Conservation (phyloP, 345 rosid species). For the Hirschfeldia incana region DNA sequence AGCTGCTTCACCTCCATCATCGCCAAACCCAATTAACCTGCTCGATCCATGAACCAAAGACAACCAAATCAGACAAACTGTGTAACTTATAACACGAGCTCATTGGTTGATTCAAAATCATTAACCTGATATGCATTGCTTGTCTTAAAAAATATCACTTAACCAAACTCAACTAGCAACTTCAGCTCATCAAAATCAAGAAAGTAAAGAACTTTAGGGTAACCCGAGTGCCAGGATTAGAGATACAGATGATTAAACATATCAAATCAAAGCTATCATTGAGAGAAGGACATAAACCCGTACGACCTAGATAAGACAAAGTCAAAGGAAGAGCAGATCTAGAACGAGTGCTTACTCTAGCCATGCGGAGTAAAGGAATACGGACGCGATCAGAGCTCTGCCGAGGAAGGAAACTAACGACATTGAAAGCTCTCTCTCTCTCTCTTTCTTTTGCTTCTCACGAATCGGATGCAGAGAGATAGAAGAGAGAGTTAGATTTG, state of each 20-base stretch:
- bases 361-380: conserved; percentile 6
- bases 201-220: neutral
- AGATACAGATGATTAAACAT: neutral
- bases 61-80: neutral
- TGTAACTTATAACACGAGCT: neutral
- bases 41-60: too few relatives aligned
- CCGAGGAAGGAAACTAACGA: conserved; percentile 36
- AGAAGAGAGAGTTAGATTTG: conserved; percentile 27
- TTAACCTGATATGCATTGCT: neutral
- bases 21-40: conserved; percentile 66
- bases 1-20: conserved; percentile 64
- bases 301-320: neutral
- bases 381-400: conserved; percentile 27
- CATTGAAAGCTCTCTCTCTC: neutral
- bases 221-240: neutral
- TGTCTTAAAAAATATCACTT: neutral
- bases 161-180: neutral
- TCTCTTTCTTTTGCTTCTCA: neutral
- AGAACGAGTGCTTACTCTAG: neutral
- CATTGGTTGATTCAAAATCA: neutral
- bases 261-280: neutral
- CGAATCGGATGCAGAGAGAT: conserved; percentile 7
- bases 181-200: neutral
- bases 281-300: neutral
- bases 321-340: conserved; percentile 10